phyloP scores from a whole-genome alignment of 345 rosid genomes.

The Jatropha curcas region DNA sequence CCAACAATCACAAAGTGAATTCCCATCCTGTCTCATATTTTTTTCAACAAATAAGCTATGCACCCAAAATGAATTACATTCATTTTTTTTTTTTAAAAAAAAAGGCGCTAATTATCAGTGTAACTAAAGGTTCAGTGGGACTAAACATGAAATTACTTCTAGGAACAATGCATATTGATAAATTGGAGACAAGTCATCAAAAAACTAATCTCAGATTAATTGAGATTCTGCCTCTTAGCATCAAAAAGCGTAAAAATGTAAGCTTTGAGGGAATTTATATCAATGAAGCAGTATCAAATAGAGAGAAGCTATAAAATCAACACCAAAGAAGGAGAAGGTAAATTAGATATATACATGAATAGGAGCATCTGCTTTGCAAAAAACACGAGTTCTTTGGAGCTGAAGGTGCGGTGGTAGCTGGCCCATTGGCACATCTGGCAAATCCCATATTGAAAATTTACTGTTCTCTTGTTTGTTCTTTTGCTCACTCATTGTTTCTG shows the following conservation, averaged over 20 bases:
- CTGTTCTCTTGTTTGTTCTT: constrained; percentile 9
- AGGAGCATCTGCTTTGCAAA: constrained; percentile 73
- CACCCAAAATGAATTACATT: too few relatives aligned
- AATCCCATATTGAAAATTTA: constrained; percentile 44
- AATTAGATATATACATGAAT: constrained; percentile 48
- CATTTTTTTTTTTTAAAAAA: too few relatives aligned
- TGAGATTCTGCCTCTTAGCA: too few relatives aligned
- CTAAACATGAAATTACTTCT: too few relatives aligned
- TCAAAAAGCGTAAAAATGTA: background rate
- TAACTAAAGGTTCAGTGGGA: too few relatives aligned
- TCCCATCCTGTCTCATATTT: too few relatives aligned
- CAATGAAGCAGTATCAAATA: background rate
- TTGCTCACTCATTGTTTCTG: background rate
- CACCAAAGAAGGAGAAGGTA: background rate
- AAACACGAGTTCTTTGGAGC: constrained; percentile 64
- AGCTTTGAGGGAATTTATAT: background rate
- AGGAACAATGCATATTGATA: too few relatives aligned
- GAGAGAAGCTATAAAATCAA: background rate
- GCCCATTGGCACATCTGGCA: constrained; percentile 66
- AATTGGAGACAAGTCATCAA: too few relatives aligned
- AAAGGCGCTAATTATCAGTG: too few relatives aligned
- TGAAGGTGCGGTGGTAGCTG: constrained; percentile 76
- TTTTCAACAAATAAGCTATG: too few relatives aligned
- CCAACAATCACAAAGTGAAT: too few relatives aligned
- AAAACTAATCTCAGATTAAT: too few relatives aligned